A percentile compares a stretch with the other conserved stretches of the same genome.
These are phyloP conservation scores for Samsoniella hepiali DNA, from an alignment of 2,329 filamentous ascomycete species.

Conservation along the genomic window DNA sequence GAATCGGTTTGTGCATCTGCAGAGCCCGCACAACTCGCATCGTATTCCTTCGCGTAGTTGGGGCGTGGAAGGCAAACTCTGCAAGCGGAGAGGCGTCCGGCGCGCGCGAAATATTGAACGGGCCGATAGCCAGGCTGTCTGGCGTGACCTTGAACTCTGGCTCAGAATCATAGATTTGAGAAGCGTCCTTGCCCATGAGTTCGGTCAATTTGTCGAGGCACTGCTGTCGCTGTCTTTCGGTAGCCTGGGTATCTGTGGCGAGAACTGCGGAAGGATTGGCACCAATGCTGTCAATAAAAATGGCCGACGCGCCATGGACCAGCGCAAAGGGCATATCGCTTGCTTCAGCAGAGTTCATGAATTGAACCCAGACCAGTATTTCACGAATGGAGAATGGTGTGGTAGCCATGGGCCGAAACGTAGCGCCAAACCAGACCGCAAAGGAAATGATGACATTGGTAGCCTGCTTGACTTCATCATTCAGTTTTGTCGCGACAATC, in stretches of 20 bases:
- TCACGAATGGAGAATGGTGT: slow-evolving; percentile 88
- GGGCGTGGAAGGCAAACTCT: slow-evolving; percentile 70
- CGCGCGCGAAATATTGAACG: slow-evolving; percentile 62
- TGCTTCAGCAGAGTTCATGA: slow-evolving; percentile 68
- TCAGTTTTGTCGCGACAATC: slow-evolving; percentile 77
- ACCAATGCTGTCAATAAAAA: slow-evolving; percentile 92
- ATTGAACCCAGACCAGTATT: slow-evolving; percentile 88
- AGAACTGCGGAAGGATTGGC: slow-evolving; percentile 90
- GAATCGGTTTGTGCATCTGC: slow-evolving; percentile 83
- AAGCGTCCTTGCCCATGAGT: slow-evolving; percentile 62
- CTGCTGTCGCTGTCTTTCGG: slow-evolving; percentile 65
- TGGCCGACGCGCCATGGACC: slow-evolving; percentile 87
- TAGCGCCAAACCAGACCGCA: slow-evolving; percentile 85
- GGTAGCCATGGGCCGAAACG: slow-evolving; percentile 70
- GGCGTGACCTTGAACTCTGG: slow-evolving; percentile 56
- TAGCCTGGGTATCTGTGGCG: slow-evolving; percentile 64
- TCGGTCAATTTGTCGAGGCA: slow-evolving; percentile 72
- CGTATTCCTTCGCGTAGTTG: slow-evolving; percentile 84
- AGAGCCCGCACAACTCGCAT: slow-evolving; percentile 89
- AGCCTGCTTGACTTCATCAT: slow-evolving; percentile 50
- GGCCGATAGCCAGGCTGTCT: slow-evolving; percentile 61
- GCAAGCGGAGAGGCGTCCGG: slow-evolving; percentile 39
- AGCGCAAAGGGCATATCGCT: slow-evolving; percentile 45
- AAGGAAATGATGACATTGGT: slow-evolving; percentile 76
- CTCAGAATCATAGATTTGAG: slow-evolving; percentile 60